Evolutionary conservation across 176 grass and related monocot genomes (phyloP).

Genomic region (Pharus latifolius): DNA sequence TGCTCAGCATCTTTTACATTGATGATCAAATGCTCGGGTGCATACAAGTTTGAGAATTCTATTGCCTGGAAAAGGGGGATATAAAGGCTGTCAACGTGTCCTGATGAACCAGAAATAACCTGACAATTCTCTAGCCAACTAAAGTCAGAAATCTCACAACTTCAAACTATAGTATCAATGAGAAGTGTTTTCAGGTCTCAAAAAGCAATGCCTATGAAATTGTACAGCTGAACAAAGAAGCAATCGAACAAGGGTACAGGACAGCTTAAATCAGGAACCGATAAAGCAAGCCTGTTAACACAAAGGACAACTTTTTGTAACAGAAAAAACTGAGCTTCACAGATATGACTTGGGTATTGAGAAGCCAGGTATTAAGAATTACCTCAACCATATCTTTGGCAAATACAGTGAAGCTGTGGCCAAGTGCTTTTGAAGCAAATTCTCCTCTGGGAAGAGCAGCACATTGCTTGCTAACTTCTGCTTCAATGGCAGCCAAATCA

Average conservation of each 20-base stretch:
- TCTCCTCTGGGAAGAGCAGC: conserved; percentile 80
- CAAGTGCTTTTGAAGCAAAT: conserved; percentile 89
- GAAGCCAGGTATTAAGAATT: conserved; percentile 1
- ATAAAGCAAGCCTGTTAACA: too few relatives aligned
- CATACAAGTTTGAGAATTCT: conserved; percentile 90
- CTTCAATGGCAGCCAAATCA: conserved; percentile 57
- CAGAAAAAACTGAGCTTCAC: neutral
- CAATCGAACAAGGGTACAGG: too few relatives aligned
- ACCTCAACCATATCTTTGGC: conserved; percentile 85
- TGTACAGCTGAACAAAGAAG: neutral
- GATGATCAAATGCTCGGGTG: conserved; percentile 93
- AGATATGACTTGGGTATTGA: neutral
- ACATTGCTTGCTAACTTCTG: conserved; percentile 88
- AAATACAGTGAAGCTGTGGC: conserved; percentile 86
- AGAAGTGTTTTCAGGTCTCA: neutral
- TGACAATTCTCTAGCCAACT: neutral
- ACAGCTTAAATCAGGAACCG: too few relatives aligned
- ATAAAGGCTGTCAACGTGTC: neutral
- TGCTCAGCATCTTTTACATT: conserved; percentile 79
- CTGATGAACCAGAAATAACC: neutral
- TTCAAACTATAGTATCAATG: neutral
- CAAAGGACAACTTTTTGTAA: neutral
- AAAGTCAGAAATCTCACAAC: neutral
- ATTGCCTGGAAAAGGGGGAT: conserved; percentile 40
- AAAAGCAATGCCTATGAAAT: neutral